Conservation (phyloP, 164 flowering plant species). For the Vitis amurensis region DNA sequence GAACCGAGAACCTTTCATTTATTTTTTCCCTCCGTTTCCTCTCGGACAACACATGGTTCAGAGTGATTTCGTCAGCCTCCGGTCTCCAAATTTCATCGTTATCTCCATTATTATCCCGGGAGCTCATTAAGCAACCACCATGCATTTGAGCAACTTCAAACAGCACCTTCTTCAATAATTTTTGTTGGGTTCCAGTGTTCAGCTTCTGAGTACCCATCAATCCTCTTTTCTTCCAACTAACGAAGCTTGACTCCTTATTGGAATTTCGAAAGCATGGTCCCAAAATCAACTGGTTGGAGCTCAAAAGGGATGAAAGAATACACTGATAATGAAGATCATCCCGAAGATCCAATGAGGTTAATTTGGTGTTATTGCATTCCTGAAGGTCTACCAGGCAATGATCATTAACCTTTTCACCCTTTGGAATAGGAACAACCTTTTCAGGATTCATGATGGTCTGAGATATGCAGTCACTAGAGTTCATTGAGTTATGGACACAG, state of each 20-base stretch:
- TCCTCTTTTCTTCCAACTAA: constrained; percentile 50
- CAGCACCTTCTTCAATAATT: constrained; percentile 59
- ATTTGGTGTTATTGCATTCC: constrained; percentile 33
- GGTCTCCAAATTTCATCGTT: constrained; percentile 27
- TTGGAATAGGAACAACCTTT: constrained; percentile 23
- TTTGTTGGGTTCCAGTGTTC: constrained; percentile 38
- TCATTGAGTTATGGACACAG: constrained; percentile 47
- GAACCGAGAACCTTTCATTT: constrained; percentile 57
- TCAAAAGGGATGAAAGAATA: constrained; percentile 56
- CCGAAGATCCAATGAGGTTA: constrained; percentile 29
- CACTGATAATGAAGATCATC: constrained; percentile 61
- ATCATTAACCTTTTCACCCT: constrained; percentile 19
- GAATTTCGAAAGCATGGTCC: constrained; percentile 33
- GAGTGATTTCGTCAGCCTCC: constrained; percentile 39
- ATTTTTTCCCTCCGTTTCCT: constrained; percentile 31
- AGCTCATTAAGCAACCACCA: constrained; percentile 19
- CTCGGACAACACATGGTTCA: constrained; percentile 45
- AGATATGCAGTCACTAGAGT: constrained; percentile 77
- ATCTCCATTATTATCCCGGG: constrained; percentile 26
- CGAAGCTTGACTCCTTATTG: constrained; percentile 52
- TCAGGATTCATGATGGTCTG: constrained; percentile 48
- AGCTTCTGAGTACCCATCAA: constrained; percentile 12
- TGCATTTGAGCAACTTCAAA: constrained; percentile 65
- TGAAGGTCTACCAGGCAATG: constrained; percentile 24
- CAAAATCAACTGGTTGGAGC: constrained; percentile 36